Percentiles rank a stretch among this genome's conserved stretches.
Evolutionary conservation across 1,139 yeast genomes (phyloP).

Genomic region (Taphrina populina): DNA sequence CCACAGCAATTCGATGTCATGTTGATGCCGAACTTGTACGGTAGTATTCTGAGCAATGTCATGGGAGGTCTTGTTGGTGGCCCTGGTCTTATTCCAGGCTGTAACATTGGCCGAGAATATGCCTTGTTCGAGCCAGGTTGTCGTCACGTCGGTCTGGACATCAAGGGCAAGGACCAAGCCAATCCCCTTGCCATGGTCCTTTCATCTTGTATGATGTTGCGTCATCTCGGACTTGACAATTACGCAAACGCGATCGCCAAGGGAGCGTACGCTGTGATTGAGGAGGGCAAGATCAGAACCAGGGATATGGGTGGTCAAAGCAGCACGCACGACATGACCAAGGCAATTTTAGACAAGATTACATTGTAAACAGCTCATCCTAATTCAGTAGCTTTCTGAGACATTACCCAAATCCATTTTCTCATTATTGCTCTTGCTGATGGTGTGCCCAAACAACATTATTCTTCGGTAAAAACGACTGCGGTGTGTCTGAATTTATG

Average conservation of each 20-base stretch:
- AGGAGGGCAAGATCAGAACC: conserved; percentile 93
- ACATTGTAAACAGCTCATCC: conserved; percentile 6
- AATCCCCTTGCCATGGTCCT: conserved; percentile 96
- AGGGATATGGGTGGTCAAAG: conserved; percentile 95
- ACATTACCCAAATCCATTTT: background rate
- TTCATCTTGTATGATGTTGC: conserved; percentile 97
- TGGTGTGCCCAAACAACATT: no score
- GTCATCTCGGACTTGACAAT: conserved; percentile 86
- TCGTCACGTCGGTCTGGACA: conserved; percentile 97
- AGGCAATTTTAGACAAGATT: conserved; percentile 58
- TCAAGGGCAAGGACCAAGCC: conserved; percentile 49
- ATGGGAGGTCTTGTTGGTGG: conserved; percentile 99
- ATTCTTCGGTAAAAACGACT: no score
- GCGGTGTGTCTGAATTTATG: no score
- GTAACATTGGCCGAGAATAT: conserved; percentile 94
- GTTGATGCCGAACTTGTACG: conserved; percentile 97
- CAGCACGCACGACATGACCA: conserved; percentile 81
- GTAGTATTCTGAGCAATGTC: conserved; percentile 92
- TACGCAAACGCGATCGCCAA: conserved; percentile 80
- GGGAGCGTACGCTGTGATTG: conserved; percentile 89
- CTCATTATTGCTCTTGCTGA: background rate
- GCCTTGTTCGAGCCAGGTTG: conserved; percentile 99
- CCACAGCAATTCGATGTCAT: conserved; percentile 98
- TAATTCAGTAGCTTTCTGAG: background rate
- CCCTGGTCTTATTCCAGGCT: conserved; percentile 98